phyloP scores from a whole-genome alignment of 1,284 basidiomycete species.

The Leccinum huronense region DNA sequence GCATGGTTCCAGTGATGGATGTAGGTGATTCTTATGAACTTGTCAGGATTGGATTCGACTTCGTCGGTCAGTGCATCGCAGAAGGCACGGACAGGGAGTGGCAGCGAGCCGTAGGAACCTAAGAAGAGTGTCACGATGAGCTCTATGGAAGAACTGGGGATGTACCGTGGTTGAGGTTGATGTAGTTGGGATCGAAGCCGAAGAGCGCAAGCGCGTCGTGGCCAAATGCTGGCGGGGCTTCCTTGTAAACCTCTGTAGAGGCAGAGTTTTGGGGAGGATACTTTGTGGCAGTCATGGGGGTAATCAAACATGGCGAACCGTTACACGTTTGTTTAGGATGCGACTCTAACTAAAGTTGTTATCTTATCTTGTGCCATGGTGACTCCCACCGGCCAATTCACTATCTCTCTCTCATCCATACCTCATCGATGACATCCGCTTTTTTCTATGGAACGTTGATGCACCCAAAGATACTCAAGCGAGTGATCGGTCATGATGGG shows the following conservation, averaged over 20 bases:
- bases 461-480: slow-evolving; percentile 65
- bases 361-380: background rate
- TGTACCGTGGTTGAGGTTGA: slow-evolving; percentile 67
- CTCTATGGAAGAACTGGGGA: background rate
- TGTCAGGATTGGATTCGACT: slow-evolving; percentile 63
- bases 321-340: background rate
- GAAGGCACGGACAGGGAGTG: slow-evolving; percentile 56
- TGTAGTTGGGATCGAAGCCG: slow-evolving; percentile 51
- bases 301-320: background rate
- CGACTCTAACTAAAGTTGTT: background rate
- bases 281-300: slow-evolving; percentile 19
- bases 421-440: slow-evolving; percentile 40
- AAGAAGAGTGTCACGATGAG: background rate
- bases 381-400: background rate
- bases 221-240: slow-evolving; percentile 49
- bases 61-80: slow-evolving; percentile 45
- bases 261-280: background rate
- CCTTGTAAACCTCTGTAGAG: slow-evolving; percentile 24
- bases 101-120: slow-evolving; percentile 73
- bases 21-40: slow-evolving; percentile 52
- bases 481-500: slow-evolving; percentile 62
- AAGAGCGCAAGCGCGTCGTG: slow-evolving; percentile 51
- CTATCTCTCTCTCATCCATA: slow-evolving; percentile 1
- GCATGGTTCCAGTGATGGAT: slow-evolving; percentile 36
- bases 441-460: slow-evolving; percentile 89